Percentiles rank a stretch among this genome's conserved stretches.
Evolutionary conservation across 768 basidiomycete species (phyloP).

Genomic region (Tulasnella calospora): DNA sequence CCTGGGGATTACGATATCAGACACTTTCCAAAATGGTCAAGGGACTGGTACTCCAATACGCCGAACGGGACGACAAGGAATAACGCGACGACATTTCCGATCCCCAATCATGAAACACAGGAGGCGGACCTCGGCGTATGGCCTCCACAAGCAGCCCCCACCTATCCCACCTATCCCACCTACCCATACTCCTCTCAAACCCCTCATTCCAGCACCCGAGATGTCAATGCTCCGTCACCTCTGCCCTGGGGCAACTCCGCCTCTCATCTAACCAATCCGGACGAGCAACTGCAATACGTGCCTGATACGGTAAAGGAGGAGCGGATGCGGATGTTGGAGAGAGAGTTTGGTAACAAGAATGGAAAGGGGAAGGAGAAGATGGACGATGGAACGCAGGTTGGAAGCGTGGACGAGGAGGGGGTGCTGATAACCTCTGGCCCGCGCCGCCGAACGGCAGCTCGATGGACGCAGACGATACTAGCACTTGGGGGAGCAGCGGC

Average conservation of each 20-base stretch:
- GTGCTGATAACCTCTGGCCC: slow-evolving; percentile 59
- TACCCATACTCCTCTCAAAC: slow-evolving; percentile 11
- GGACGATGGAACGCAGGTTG: slow-evolving; percentile 31
- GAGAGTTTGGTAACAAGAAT: slow-evolving; percentile 52
- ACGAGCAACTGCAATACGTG: background rate
- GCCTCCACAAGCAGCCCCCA: slow-evolving; percentile 26
- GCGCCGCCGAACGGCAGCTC: slow-evolving; percentile 49
- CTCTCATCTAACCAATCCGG: slow-evolving; percentile 9
- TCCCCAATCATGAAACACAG: background rate
- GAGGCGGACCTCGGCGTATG: slow-evolving; percentile 24
- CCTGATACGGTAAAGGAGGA: slow-evolving; percentile 55
- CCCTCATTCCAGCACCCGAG: background rate
- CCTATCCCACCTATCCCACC: slow-evolving; percentile 27
- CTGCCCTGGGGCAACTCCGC: slow-evolving; percentile 3
- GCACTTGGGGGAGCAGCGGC: slow-evolving; percentile 51
- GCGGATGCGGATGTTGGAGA: slow-evolving; percentile 64
- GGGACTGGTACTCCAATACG: slow-evolving; percentile 52
- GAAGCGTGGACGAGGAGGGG: slow-evolving; percentile 56
- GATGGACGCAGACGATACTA: slow-evolving; percentile 49
- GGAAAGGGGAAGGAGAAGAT: slow-evolving; percentile 32
- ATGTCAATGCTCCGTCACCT: background rate
- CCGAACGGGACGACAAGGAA: slow-evolving; percentile 30
- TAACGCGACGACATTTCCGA: slow-evolving; percentile 3
- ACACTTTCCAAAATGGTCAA: slow-evolving; percentile 57
- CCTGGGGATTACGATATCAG: slow-evolving; percentile 13